phyloP scores from a whole-genome alignment of 495 filamentous ascomycete species.

The Peziza echinospora region DNA sequence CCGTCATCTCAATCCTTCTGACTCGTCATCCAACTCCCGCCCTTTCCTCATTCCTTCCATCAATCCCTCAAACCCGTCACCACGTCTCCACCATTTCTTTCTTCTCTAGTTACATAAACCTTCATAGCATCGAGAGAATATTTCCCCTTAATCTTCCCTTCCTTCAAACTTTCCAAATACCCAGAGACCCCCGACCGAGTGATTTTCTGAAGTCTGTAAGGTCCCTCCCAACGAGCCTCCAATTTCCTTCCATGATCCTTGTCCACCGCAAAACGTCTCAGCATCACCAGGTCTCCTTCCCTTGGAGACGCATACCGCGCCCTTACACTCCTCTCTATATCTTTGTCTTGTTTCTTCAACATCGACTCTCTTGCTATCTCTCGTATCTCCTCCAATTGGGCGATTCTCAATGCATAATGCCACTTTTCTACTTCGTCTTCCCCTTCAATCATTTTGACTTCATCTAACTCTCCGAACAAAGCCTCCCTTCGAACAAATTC shows the following conservation, averaged over 20 bases:
- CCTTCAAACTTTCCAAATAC: not conserved
- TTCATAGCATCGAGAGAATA: not conserved
- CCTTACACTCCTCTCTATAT: not conserved
- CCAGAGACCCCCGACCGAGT: not conserved
- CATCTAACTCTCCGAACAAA: too few relatives aligned
- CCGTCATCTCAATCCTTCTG: too few relatives aligned
- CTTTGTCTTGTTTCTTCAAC: not conserved
- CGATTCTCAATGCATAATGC: not conserved
- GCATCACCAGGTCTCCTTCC: not conserved
- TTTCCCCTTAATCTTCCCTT: not conserved
- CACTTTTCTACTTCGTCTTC: not conserved
- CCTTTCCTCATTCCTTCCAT: too few relatives aligned
- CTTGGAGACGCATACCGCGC: not conserved
- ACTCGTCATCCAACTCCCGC: too few relatives aligned
- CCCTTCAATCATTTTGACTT: not conserved
- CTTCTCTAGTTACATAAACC: not conserved
- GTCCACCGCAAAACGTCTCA: not conserved
- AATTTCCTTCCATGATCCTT: too few relatives aligned
- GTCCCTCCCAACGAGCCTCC: conserved; percentile 1
- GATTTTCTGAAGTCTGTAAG: not conserved
- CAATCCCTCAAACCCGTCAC: too few relatives aligned
- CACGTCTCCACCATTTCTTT: too few relatives aligned
- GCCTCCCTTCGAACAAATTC: too few relatives aligned
- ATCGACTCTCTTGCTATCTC: not conserved
- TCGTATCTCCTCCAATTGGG: not conserved